Conservation (phyloP, 495 filamentous ascomycete species). For the Entonaema liquescens region DNA sequence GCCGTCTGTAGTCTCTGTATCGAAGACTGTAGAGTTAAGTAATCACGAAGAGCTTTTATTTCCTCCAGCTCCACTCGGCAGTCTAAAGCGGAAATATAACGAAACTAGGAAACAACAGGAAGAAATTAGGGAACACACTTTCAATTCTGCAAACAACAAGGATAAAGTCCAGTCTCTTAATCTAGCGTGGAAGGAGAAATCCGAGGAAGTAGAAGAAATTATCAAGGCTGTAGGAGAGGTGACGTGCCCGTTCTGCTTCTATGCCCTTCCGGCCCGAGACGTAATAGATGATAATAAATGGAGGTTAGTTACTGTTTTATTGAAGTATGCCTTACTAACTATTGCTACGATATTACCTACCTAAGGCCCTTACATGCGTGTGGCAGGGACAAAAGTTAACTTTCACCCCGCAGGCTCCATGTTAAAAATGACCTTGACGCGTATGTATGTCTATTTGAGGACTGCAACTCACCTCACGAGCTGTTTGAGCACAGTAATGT, state of each 20-base stretch:
- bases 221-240: constrained; percentile 8
- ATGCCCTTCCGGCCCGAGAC: constrained; percentile 4
- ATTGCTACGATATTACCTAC: neutral
- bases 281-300: constrained; percentile 2
- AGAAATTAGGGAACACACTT: neutral
- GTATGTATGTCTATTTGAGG: neutral
- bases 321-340: neutral
- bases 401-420: neutral
- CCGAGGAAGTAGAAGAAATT: neutral
- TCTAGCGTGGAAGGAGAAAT: neutral
- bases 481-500: neutral
- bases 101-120: neutral
- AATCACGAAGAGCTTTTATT: neutral
- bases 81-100: neutral
- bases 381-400: neutral
- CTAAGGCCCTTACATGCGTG: neutral
- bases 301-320: neutral
- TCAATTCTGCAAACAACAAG: neutral
- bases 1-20: neutral
- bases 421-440: neutral
- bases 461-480: neutral
- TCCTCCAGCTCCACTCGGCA: neutral
- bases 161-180: neutral
- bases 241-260: constrained; percentile 18
- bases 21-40: neutral